Percentiles rank a stretch among this genome's conserved stretches.
phyloP scores from a whole-genome alignment of 306 rosid genomes.

The Echinosophora koreensis region DNA sequence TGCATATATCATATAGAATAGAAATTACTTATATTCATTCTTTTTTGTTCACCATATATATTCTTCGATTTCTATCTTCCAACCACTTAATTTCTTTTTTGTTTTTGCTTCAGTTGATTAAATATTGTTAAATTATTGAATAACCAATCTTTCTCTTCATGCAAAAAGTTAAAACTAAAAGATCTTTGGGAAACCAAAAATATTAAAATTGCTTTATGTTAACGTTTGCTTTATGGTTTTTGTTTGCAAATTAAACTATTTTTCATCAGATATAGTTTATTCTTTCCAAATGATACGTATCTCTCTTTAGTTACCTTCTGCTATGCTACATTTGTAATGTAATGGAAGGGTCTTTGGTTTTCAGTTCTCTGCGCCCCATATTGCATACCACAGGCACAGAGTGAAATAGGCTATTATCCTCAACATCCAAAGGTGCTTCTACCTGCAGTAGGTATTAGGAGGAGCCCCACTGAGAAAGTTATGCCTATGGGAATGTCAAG shows the following conservation, averaged over 20 bases:
- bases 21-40: background rate
- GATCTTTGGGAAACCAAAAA: background rate
- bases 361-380: conserved; percentile 69
- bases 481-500: conserved; percentile 43
- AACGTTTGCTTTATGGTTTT: background rate
- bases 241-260: background rate
- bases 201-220: background rate
- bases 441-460: conserved; percentile 44
- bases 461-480: conserved; percentile 46
- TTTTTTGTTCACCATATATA: background rate
- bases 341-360: background rate
- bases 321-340: background rate
- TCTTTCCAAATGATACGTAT: background rate
- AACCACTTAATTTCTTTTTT: background rate
- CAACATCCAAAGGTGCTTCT: conserved; percentile 55
- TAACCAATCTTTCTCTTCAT: conserved; percentile 41
- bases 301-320: background rate
- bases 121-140: background rate
- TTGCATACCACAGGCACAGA: conserved; percentile 57
- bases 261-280: background rate
- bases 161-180: conserved; percentile 11
- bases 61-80: background rate
- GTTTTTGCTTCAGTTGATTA: background rate
- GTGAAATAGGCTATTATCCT: conserved; percentile 52
- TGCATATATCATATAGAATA: background rate